Conservation (phyloP, 192 early-diverging fungal genomes). For the Backusella psychrophila region DNA sequence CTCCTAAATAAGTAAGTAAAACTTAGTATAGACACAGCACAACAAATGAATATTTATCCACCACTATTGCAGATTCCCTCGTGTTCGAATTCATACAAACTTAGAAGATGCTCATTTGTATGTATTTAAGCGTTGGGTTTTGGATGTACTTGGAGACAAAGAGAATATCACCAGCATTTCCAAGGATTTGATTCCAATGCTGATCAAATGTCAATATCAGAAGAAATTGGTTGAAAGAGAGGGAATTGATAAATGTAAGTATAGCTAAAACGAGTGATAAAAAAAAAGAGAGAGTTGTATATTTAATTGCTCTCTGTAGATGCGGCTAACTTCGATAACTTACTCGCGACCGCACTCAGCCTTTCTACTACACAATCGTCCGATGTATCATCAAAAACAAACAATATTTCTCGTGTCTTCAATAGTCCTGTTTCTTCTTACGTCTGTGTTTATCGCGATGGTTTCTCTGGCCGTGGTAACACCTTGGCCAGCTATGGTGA, state of each 20-base stretch:
- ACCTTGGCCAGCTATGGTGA: slow-evolving; percentile 83
- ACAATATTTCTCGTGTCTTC: slow-evolving; percentile 26
- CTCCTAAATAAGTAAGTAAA: slow-evolving; percentile 40
- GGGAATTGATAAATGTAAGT: slow-evolving; percentile 61
- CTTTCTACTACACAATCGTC: slow-evolving; percentile 36
- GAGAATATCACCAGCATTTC: slow-evolving; percentile 72
- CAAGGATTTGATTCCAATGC: slow-evolving; percentile 80
- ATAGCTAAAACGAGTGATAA: not conserved
- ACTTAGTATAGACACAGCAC: not conserved
- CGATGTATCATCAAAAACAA: slow-evolving; percentile 35
- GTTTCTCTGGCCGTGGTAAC: slow-evolving; percentile 83
- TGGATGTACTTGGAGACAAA: slow-evolving; percentile 74
- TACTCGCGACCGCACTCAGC: slow-evolving; percentile 34
- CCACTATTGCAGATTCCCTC: slow-evolving; percentile 75
- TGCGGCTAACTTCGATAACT: slow-evolving; percentile 13
- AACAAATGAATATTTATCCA: not conserved
- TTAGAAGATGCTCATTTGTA: slow-evolving; percentile 93
- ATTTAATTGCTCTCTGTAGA: slow-evolving; percentile 11
- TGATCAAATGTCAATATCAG: slow-evolving; percentile 86
- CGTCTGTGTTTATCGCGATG: slow-evolving; percentile 60
- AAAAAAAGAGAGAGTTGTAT: not conserved
- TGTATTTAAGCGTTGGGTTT: slow-evolving; percentile 90
- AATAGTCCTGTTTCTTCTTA: slow-evolving; percentile 46
- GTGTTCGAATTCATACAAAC: slow-evolving; percentile 72
- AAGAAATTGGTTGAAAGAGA: slow-evolving; percentile 64